Evolutionary conservation across 2,329 filamentous ascomycete genomes (phyloP).

Genomic region (Cryphonectria japonica): DNA sequence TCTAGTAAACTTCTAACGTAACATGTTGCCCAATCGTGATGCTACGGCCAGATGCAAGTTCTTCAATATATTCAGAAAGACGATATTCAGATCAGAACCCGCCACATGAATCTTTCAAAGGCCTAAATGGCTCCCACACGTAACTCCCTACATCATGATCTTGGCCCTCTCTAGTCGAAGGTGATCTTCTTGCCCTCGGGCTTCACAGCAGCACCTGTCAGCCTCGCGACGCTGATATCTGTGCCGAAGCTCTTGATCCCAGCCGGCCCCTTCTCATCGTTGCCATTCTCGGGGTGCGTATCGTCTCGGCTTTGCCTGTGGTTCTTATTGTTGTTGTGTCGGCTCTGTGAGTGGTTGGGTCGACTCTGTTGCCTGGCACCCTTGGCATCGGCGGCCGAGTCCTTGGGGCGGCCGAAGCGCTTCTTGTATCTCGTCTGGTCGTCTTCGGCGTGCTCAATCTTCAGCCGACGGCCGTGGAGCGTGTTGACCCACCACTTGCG

Average conservation of each 20-base stretch:
- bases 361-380: not conserved
- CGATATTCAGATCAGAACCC: not conserved
- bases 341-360: not conserved
- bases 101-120: not conserved
- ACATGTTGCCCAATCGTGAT: not conserved
- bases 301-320: slow-evolving; percentile 1
- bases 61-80: not conserved
- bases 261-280: slow-evolving; percentile 36
- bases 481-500: slow-evolving; percentile 85
- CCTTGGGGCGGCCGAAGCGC: slow-evolving; percentile 64
- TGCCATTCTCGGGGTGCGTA: slow-evolving; percentile 25
- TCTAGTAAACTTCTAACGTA: not conserved
- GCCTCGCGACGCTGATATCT: slow-evolving; percentile 60
- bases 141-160: not conserved
- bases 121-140: not conserved
- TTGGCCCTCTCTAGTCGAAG: slow-evolving; percentile 61
- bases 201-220: slow-evolving; percentile 80
- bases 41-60: not conserved
- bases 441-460: slow-evolving; percentile 94
- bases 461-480: slow-evolving; percentile 77
- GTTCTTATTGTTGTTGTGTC: slow-evolving; percentile 10
- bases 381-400: not conserved
- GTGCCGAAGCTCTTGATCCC: slow-evolving; percentile 44
- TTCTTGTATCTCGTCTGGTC: slow-evolving; percentile 89
- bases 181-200: slow-evolving; percentile 79